Conservation (phyloP, 2,329 filamentous ascomycete species). For the Colletotrichum camelliae region DNA sequence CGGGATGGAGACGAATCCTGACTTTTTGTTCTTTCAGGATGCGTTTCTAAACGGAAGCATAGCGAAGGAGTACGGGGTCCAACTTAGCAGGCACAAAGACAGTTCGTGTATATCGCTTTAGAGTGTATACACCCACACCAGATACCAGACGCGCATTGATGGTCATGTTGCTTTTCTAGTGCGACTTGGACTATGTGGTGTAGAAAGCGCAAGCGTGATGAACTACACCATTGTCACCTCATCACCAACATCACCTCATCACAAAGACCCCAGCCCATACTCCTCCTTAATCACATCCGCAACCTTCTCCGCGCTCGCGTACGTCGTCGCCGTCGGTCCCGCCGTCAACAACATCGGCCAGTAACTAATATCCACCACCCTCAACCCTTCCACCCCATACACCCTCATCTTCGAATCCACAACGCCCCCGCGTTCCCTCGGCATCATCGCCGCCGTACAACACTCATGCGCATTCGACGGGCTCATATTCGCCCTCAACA, state of each 20-base stretch:
- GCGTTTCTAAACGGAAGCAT: not conserved
- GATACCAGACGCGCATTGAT: not conserved
- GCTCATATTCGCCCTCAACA: conserved; percentile 17
- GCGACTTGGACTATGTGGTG: no score
- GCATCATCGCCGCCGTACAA: conserved; percentile 24
- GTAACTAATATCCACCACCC: conserved; percentile 22
- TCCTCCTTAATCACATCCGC: conserved; percentile 5
- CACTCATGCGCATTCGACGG: not conserved
- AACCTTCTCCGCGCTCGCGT: conserved; percentile 4
- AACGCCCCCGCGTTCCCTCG: conserved; percentile 20
- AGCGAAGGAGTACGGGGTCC: not conserved
- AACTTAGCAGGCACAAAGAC: not conserved
- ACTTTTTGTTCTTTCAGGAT: not conserved
- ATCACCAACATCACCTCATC: not conserved
- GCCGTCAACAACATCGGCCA: conserved; percentile 20
- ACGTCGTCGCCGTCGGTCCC: conserved; percentile 1
- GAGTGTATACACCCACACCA: not conserved
- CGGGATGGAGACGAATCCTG: not conserved
- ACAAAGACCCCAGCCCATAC: not conserved
- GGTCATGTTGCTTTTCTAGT: not conserved
- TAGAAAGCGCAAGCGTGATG: no score
- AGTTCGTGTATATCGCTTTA: not conserved
- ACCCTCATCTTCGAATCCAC: conserved; percentile 21
- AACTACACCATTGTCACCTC: not conserved
- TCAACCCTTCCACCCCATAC: conserved; percentile 5